These are phyloP conservation scores for Mycosphaerella sp. DNA, from an alignment of 2,329 filamentous ascomycete genomes.

Conservation along the genomic window DNA sequence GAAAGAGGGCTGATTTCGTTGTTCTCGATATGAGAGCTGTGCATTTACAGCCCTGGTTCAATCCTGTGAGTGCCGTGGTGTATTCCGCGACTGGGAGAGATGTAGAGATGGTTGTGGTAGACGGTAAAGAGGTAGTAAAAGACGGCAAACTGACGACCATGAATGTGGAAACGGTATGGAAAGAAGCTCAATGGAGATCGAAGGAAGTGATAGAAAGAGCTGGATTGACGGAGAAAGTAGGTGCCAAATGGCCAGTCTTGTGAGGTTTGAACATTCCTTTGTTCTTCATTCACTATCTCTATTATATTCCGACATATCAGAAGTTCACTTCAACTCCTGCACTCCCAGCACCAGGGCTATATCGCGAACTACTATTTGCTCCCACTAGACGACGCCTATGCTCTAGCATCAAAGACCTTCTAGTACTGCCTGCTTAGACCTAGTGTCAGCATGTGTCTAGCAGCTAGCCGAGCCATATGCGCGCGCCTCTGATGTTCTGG, in stretches of 20 bases:
- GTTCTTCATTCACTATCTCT: too few species aligned
- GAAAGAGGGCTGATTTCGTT: slow-evolving; percentile 31
- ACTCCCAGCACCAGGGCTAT: too few species aligned
- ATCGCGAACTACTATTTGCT: too few species aligned
- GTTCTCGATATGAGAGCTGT: slow-evolving; percentile 29
- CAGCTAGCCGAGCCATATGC: too few species aligned
- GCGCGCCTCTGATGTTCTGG: too few species aligned
- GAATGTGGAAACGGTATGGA: background rate
- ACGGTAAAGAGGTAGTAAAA: slow-evolving; percentile 32
- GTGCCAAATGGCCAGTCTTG: background rate
- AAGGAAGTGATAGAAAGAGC: background rate
- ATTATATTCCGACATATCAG: too few species aligned
- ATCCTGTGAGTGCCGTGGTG: slow-evolving; percentile 41
- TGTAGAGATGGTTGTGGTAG: slow-evolving; percentile 42
- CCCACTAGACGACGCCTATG: too few species aligned
- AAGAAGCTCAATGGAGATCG: background rate
- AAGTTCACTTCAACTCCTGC: too few species aligned
- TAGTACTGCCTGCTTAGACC: too few species aligned
- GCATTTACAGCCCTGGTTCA: slow-evolving; percentile 19
- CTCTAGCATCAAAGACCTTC: too few species aligned
- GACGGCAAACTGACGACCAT: background rate
- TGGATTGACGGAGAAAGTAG: background rate
- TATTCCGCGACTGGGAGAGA: slow-evolving; percentile 43
- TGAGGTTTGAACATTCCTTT: background rate
- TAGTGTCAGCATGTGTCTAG: too few species aligned